Evolutionary conservation across 1,284 basidiomycete species (phyloP).

Genomic region (Schizophyllum commune): DNA sequence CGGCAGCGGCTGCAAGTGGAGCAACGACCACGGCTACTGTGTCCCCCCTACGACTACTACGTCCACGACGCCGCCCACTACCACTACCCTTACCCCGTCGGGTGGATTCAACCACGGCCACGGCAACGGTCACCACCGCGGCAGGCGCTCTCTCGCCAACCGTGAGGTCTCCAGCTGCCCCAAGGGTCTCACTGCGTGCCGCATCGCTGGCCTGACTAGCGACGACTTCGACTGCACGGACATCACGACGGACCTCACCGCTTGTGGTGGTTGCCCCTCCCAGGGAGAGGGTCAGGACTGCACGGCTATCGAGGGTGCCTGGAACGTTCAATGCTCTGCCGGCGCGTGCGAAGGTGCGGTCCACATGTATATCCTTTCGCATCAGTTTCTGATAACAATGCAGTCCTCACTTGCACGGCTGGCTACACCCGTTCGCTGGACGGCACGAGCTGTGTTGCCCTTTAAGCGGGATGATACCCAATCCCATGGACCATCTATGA

Average conservation of each 20-base stretch:
- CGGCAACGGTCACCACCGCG: not conserved
- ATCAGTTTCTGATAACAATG: conserved; percentile 7
- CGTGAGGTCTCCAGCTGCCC: conserved; percentile 41
- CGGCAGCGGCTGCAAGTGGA: not conserved
- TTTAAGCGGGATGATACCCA: conserved; percentile 22
- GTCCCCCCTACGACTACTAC: conserved; percentile 29
- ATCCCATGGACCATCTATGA: no score
- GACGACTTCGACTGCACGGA: conserved; percentile 61
- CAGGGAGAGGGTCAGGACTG: conserved; percentile 64
- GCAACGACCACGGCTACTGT: conserved; percentile 36
- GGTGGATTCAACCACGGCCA: not conserved
- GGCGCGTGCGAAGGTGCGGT: conserved; percentile 50
- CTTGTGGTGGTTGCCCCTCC: conserved; percentile 70
- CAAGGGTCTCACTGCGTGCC: conserved; percentile 50
- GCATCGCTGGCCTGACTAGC: conserved; percentile 33
- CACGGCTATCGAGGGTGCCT: conserved; percentile 52
- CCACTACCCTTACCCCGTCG: not conserved
- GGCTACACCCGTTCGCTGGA: conserved; percentile 45
- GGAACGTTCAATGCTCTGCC: conserved; percentile 61
- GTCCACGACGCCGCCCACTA: not conserved
- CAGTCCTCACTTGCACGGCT: conserved; percentile 53
- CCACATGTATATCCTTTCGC: conserved; percentile 5
- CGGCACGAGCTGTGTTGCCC: conserved; percentile 43
- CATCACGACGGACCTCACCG: conserved; percentile 43
- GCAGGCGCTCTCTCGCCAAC: conserved; percentile 12